Conservation (phyloP, 352 stramenopile genomes). For the Phytopythium vexans region DNA sequence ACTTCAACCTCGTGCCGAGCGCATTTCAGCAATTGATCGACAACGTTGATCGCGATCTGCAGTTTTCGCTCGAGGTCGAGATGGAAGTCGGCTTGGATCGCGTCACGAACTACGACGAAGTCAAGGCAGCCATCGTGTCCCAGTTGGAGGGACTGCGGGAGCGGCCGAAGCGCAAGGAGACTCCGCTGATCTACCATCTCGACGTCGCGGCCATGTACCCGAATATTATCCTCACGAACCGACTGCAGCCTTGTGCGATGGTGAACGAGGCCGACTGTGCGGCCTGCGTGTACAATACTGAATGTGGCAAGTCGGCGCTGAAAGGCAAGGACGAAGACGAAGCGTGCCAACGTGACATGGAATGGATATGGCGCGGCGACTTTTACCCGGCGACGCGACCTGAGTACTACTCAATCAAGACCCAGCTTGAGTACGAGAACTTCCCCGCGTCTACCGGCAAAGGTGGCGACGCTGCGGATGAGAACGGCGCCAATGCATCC, state of each 20-base stretch:
- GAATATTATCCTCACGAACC: constrained; percentile 99
- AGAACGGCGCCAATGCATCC: constrained; percentile 11
- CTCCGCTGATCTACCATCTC: constrained; percentile 98
- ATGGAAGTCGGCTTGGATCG: constrained; percentile 86
- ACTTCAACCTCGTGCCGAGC: constrained; percentile 94
- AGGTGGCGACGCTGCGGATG: constrained; percentile 5
- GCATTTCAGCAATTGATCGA: constrained; percentile 96
- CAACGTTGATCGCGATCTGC: constrained; percentile 96
- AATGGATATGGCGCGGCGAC: constrained; percentile 98
- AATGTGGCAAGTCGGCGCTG: constrained; percentile 59
- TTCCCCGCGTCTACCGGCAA: constrained; percentile 34
- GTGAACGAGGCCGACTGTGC: constrained; percentile 95
- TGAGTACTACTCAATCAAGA: constrained; percentile 96
- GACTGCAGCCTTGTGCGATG: constrained; percentile 96
- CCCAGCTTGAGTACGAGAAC: constrained; percentile 93
- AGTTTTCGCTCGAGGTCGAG: constrained; percentile 95
- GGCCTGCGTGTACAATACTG: constrained; percentile 92
- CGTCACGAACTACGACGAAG: constrained; percentile 88
- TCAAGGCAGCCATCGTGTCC: constrained; percentile 90
- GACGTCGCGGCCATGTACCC: constrained; percentile 99
- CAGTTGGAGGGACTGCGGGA: constrained; percentile 93
- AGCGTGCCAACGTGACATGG: constrained; percentile 96
- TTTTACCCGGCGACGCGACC: constrained; percentile 91
- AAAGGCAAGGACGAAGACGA: constrained; percentile 62
- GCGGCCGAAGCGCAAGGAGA: constrained; percentile 86